Conservation (phyloP, 305 asterid genomes). For the Solanum aculeatissimum region DNA sequence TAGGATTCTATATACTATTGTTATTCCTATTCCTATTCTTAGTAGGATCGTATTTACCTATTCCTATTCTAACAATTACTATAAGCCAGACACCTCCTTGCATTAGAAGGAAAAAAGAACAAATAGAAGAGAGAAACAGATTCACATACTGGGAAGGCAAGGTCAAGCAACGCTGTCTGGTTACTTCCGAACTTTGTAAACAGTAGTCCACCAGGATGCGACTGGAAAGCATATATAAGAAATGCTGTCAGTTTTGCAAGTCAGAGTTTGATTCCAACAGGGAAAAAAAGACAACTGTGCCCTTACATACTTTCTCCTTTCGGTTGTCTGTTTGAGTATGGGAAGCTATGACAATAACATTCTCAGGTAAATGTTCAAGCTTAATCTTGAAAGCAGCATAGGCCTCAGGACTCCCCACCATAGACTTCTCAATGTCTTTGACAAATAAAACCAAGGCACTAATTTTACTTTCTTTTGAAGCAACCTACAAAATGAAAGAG, state of each 20-base stretch:
- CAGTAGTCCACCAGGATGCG: slow-evolving; percentile 32
- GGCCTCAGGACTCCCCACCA: slow-evolving; percentile 57
- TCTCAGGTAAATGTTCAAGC: slow-evolving; percentile 32
- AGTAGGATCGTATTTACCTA: no score
- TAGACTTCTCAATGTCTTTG: slow-evolving; percentile 78
- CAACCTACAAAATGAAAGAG: slow-evolving; percentile 39
- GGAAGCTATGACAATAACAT: slow-evolving; percentile 34
- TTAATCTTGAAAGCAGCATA: slow-evolving; percentile 20
- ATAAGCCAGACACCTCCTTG: background rate
- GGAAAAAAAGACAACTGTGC: background rate
- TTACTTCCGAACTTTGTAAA: slow-evolving; percentile 32
- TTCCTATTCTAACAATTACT: no score
- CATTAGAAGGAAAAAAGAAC: background rate
- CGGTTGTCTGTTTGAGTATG: slow-evolving; percentile 26
- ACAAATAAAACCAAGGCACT: slow-evolving; percentile 56
- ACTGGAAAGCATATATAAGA: slow-evolving; percentile 10
- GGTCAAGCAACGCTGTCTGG: slow-evolving; percentile 36
- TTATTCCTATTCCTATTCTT: no score
- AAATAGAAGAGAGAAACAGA: background rate
- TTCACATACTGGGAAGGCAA: slow-evolving; percentile 33
- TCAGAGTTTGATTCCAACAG: background rate
- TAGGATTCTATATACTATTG: no score
- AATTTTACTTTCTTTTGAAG: slow-evolving; percentile 49
- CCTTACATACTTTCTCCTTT: slow-evolving; percentile 27
- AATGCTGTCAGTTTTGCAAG: background rate